Base-by-base conservation (phyloP, 306 rosid species). In the Potentilla sterilis region DNA sequence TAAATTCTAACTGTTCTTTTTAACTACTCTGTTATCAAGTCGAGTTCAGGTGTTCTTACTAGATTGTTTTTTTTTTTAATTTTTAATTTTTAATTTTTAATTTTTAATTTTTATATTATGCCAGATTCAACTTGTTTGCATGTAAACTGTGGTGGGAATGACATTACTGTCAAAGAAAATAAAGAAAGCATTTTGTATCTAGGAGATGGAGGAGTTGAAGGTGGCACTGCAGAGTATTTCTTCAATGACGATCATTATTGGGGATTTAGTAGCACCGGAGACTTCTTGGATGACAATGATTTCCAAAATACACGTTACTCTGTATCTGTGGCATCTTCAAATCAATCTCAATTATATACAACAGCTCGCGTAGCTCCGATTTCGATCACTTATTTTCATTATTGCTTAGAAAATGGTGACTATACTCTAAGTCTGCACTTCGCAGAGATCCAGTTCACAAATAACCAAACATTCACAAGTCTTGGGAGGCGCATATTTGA, bases 61-160 rank as follows among this genome's bases (percentile, higher is more conserved):
- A 16, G 13, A 43, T 34, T 4, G 72, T 51, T 7, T 54, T 72
- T n/a, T n/a, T n/a, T n/a, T n/a, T n/a, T n/a, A n/a, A n/a, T n/a
- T n/a, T n/a, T n/a, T n/a, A n/a, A n/a, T n/a, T n/a, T n/a, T n/a
- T n/a, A n/a, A n/a, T n/a, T n/a, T n/a, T n/a, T n/a, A n/a, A n/a
- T n/a, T n/a, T n/a, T n/a, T n/a, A n/a, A n/a, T n/a, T n/a, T 14
- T 81, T 5, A 13, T 11, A 28, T 59, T 32, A 12, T 83, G 77
- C 67, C 89, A 94, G 98, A 88, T 88, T 88, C 91, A 37, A 89
- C 62, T 82, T 94, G 97, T 84, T 78, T 85, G 78, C 84, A 78
- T 76, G 80, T 88, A 57, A 88, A 87, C 81, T 80, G 87, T 63
- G 96, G 96, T 46, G 92, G 89, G 57, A 73, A 78, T 40, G 81